Evolutionary conservation across 139 green algal species (phyloP), one percentile per base, ranked within the genome.

Genomic region (Medakamo hakoo): DNA sequence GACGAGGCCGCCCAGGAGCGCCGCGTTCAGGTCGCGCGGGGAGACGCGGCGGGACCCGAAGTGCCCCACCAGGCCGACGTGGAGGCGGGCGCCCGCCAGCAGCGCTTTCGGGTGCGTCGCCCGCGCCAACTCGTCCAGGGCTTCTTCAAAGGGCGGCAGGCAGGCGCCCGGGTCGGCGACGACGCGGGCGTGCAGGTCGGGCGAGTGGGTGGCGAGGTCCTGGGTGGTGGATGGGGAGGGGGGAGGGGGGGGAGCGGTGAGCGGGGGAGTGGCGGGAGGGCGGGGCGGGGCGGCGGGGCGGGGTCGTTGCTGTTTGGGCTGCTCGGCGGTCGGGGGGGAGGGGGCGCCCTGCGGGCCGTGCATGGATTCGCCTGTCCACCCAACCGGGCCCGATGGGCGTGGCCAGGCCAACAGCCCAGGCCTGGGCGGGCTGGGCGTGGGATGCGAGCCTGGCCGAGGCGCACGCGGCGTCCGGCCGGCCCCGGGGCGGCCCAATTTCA

Each of bases 31-130:
- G 48, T 89, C 67, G 16, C 92, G 69, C 0, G 93, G 92, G 0
- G 88, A 93, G 22, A 96, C 75, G 56, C 81, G 71, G 59, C 90
- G 63, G n/a, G 67, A 70, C 1, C 93, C 93, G 79, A 98, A 96
- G 49, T 90, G 83, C n/a, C 90, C 92, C 26, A 71, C 79, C 25
- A 98, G 84, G 3, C 78, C 82, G 24, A 98, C 75, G 52, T 76
- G 74, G 22, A 95, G 62, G 55, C 73, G 55, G 26, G 76, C 64
- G 55, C 66, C 62, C n/a, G 69, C 63, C 55, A 77, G 32, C 14
- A 80, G 58, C 30, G 66, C 63, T 52, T 85, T 76, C 4, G 71
- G 71, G 56, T 64, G 27, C 26, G 40, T 16, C 9, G 40, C 78
- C 32, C 30, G 48, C 49, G 30, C 67, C 23, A 55, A 66, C 68